These are phyloP conservation scores for Ogataea degrootiae DNA, from an alignment of 805 yeast genomes.

Conservation along the genomic window DNA sequence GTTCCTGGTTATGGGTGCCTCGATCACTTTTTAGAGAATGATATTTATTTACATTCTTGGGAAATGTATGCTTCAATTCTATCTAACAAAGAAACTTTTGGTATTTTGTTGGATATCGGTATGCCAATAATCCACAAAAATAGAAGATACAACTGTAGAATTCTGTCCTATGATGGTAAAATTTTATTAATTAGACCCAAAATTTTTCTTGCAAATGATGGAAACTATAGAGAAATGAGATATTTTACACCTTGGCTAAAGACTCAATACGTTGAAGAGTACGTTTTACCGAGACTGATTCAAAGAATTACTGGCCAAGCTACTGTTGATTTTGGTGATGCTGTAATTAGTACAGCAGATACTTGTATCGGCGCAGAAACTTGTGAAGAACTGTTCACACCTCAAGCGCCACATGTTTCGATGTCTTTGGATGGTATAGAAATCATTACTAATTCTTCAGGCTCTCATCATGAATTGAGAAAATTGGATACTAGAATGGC, in stretches of 20 bases:
- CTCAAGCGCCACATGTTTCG: conserved; percentile 88
- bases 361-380: conserved; percentile 97
- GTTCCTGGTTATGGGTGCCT: conserved; percentile 91
- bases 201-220: conserved; percentile 91
- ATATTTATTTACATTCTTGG: conserved; percentile 87
- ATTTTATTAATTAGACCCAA: conserved; percentile 89
- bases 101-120: conserved; percentile 83
- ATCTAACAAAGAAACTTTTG: conserved; percentile 61
- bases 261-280: conserved; percentile 69
- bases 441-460: conserved; percentile 90
- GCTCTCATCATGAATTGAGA: conserved; percentile 95
- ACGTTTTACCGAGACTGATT: conserved; percentile 65
- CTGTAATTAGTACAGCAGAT: conserved; percentile 75
- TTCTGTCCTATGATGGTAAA: conserved; percentile 72
- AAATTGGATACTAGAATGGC: conserved; percentile 81
- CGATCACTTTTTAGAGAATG: conserved; percentile 91
- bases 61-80: conserved; percentile 84
- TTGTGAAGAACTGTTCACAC: conserved; percentile 96
- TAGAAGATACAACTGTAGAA: conserved; percentile 87
- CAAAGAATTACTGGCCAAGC: conserved; percentile 62
- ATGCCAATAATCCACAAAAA: conserved; percentile 89
- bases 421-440: conserved; percentile 97
- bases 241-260: conserved; percentile 93
- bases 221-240: conserved; percentile 97
- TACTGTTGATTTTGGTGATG: conserved; percentile 83